Percentiles rank a stretch among this genome's conserved stretches.
Evolutionary conservation across 305 asterid genomes (phyloP).

Genomic region (Striga hermonthica): DNA sequence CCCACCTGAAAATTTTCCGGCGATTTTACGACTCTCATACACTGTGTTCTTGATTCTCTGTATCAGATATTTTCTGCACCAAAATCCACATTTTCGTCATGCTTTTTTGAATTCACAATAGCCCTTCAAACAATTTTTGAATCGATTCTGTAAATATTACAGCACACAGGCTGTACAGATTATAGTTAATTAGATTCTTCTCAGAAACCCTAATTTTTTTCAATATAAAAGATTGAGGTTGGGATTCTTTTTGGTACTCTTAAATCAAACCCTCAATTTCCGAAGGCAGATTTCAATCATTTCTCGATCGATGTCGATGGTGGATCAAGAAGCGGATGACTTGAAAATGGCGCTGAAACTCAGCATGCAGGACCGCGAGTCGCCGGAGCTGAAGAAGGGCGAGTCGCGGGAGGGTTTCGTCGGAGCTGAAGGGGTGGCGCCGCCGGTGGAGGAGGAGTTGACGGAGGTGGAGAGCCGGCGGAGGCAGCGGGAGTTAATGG

Average conservation of each 20-base stretch:
- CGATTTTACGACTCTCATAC: slow-evolving; percentile 6
- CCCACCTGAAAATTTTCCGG: slow-evolving; percentile 20
- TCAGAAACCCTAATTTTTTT: slow-evolving; percentile 25
- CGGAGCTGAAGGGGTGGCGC: slow-evolving; percentile 29
- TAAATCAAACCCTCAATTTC: neutral
- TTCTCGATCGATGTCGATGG: slow-evolving; percentile 39
- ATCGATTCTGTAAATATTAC: neutral
- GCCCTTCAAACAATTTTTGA: neutral
- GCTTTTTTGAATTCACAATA: neutral
- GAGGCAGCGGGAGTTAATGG: slow-evolving; percentile 61
- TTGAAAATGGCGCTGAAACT: slow-evolving; percentile 64
- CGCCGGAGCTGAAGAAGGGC: slow-evolving; percentile 72
- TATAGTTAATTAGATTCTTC: neutral
- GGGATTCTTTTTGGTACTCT: neutral
- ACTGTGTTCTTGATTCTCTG: slow-evolving; percentile 18
- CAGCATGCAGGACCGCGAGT: slow-evolving; percentile 68
- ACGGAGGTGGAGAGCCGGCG: slow-evolving; percentile 39
- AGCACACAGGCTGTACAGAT: neutral
- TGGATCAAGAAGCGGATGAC: slow-evolving; percentile 66
- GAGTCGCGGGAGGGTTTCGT: slow-evolving; percentile 44
- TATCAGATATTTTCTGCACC: slow-evolving; percentile 9
- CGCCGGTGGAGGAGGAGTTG: slow-evolving; percentile 40
- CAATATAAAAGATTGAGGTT: neutral
- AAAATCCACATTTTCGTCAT: neutral
- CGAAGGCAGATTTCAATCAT: neutral